Evolutionary conservation across 345 rosid genomes (phyloP).

Genomic region (Pistacia vera): DNA sequence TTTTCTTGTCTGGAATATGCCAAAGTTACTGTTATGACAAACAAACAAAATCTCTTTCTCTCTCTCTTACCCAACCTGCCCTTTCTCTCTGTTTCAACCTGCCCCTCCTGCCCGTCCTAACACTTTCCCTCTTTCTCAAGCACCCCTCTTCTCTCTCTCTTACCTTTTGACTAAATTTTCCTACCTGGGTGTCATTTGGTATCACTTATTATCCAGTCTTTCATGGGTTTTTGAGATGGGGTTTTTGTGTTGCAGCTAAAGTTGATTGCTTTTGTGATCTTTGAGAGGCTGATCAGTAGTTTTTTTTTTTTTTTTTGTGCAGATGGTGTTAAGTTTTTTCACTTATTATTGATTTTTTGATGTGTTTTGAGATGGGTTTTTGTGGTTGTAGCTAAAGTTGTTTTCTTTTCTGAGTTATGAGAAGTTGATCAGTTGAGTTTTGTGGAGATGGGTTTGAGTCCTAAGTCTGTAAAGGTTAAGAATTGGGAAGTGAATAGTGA

Average conservation of each 20-base stretch:
- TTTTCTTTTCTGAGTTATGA: background rate
- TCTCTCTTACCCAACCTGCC: conserved; percentile 57
- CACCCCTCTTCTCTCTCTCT: conserved; percentile 29
- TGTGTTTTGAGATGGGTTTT: conserved; percentile 26
- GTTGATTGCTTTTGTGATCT: conserved; percentile 5
- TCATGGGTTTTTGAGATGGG: conserved; percentile 19
- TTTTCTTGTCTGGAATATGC: conserved; percentile 45
- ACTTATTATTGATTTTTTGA: conserved; percentile 3
- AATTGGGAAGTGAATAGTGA: conserved; percentile 31
- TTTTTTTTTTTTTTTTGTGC: conserved; percentile 10
- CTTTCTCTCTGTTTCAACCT: conserved; percentile 45
- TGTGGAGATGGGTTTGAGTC: conserved; percentile 39
- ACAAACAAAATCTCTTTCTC: conserved; percentile 17
- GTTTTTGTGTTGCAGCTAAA: conserved; percentile 14
- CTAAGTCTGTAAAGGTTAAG: conserved; percentile 38
- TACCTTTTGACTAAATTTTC: conserved; percentile 51
- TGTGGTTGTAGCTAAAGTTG: conserved; percentile 10
- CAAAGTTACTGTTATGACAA: conserved; percentile 36
- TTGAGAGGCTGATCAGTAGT: background rate
- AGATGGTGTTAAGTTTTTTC: conserved; percentile 38
- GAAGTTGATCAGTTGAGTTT: conserved; percentile 14
- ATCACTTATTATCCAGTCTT: background rate
- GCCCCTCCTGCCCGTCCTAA: conserved; percentile 65
- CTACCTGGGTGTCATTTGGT: conserved; percentile 38
- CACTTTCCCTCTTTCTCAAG: conserved; percentile 58